Evolutionary conservation across 73 alveolate species (phyloP), one percentile per base, ranked within the genome.

Genomic region (Uronychia binucleata): DNA sequence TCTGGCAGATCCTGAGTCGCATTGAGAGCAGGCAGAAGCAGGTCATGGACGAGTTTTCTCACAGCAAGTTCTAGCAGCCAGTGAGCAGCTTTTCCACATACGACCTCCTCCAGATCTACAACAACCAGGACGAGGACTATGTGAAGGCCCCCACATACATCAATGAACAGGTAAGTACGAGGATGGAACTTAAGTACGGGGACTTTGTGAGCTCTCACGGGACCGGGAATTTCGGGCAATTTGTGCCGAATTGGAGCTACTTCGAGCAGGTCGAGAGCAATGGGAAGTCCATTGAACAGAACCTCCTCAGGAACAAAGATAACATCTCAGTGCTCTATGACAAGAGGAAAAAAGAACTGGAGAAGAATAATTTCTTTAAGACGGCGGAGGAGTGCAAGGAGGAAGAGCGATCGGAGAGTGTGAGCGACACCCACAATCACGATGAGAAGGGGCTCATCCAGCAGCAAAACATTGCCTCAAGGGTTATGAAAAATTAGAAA

Each of bases 41-140:
- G 86, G 57, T n/a, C 28, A 79, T 29, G 5, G 86, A 79, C 14
- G 78, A 57, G 78, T 79, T 27, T 34, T 33, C 77, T 30, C 75
- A 26, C 57, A 0, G 13, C 30, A 35, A 79, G 78, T 79, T 79
- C 57, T 28, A 30, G 28, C 58, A 34, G 27, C 59, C 79, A 0
- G 59, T 79, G 34, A 31, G 28, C n/a, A 79, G 34, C 67, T 79
- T 79, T 57, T 33, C 77, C 33, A 34, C 86, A 25, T 57, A 34
- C 78, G 77, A 79, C 30, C 31, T 79, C 28, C n/a, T 79, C 14
- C 28, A 34, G 26, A 79, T 79, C 19, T 46, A 11, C 67, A 46
- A 46, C 67, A 11, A 46, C 5, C 19, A 46, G 67, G 67, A 46
- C 19, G 67, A 46, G 19, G 67, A 46, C 67, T 19, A 46, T 19